Evolutionary conservation across 768 basidiomycete genomes (phyloP), one percentile per base, ranked within the genome.

Genomic region (Ephemerocybe angulata): DNA sequence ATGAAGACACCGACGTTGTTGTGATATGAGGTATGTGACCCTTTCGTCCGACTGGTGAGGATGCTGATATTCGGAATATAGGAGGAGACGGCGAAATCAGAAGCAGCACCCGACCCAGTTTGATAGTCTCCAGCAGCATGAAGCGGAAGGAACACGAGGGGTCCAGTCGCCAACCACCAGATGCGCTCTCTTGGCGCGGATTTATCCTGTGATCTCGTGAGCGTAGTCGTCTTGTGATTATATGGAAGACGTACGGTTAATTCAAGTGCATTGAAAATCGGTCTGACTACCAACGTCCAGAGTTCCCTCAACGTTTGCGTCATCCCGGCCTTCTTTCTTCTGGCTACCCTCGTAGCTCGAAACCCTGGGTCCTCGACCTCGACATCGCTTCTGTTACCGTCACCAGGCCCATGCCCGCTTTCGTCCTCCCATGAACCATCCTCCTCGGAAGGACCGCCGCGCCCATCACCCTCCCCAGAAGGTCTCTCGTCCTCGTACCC

Each of bases 161-260:
- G 53, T 4, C 53, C 53, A 4, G 53, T 54, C 31, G 43, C 29
- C 13, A 42, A 54, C 53, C 53, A 54, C 53, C 53, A 54, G 7
- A 54, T 24, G 4, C 43, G 28, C 21, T 30, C 11, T n/a, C 10
- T 25, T 3, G 15, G 37, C 8, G 35, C 2, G 4, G 10, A 29
- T 11, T 6, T 4, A 35, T 13, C 19, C 21, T 24, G 19, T 25
- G 5, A 30, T 7, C 19, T 13, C 3, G n/a, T 19, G 13, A 10
- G 8, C 22, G 7, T 17, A 44, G n/a, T 11, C 5, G 19, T 21
- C 10, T 19, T 2, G 12, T 27, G 10, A 24, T 13, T 25, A n/a
- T n/a, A n/a, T n/a, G n/a, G n/a, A n/a, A n/a, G 10, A 19, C 50
- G 7, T 47, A 52, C 50, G 19, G 38, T 25, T 17, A 43, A 38